Conservation (phyloP, 225 moss, liverwort and hornwort genomes). For the Marchantia polymorpha region DNA sequence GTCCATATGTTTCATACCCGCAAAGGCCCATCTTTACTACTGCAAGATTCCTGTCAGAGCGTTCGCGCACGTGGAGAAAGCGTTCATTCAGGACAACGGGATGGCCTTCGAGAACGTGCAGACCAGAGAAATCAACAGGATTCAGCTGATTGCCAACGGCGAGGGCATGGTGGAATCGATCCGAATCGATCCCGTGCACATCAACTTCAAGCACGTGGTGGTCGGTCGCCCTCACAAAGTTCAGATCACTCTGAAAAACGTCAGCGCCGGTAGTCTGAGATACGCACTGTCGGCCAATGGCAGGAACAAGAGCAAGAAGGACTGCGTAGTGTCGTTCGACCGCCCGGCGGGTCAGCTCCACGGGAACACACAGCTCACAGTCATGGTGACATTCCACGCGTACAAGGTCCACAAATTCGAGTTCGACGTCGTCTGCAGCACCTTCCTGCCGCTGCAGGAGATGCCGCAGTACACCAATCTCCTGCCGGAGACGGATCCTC, state of each 20-base stretch:
- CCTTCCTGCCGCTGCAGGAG: constrained; percentile 64
- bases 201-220: constrained; percentile 61
- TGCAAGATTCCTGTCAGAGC: constrained; percentile 78
- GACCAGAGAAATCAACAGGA: constrained; percentile 61
- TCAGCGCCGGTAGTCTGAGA: constrained; percentile 64
- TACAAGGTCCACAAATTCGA: constrained; percentile 44
- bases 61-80: constrained; percentile 82
- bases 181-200: constrained; percentile 48
- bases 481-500: constrained; percentile 32
- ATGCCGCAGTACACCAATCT: constrained; percentile 44
- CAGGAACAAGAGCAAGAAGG: constrained; percentile 32
- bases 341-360: constrained; percentile 56
- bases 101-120: constrained; percentile 77
- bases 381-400: constrained; percentile 62
- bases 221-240: constrained; percentile 67
- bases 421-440: constrained; percentile 57
- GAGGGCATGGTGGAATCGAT: constrained; percentile 68
- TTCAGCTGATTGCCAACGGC: constrained; percentile 76
- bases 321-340: constrained; percentile 58
- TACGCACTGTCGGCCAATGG: constrained; percentile 47
- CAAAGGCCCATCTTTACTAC: constrained; percentile 61
- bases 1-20: constrained; percentile 74
- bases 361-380: constrained; percentile 49
- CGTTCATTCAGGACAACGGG: constrained; percentile 75
- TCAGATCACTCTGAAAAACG: constrained; percentile 57